These are phyloP conservation scores for Pezicula radicicola DNA, from an alignment of 2,329 filamentous ascomycete species.

Conservation along the genomic window DNA sequence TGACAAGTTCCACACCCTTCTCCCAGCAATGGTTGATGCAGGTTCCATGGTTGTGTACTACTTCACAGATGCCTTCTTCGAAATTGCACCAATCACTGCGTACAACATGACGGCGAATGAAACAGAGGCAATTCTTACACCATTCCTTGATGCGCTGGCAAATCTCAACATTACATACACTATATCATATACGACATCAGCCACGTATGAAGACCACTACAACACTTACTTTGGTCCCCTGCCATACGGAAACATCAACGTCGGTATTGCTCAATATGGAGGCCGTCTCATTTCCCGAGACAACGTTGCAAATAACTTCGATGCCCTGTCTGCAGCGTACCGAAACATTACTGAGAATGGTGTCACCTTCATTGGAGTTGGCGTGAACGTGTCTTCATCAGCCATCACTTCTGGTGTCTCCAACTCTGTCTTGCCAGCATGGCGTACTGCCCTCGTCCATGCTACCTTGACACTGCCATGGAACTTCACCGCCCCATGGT, in stretches of 20 bases:
- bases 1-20: slow-evolving; percentile 37
- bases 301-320: slow-evolving; percentile 24
- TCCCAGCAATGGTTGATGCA: slow-evolving; percentile 45
- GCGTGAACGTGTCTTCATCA: slow-evolving; percentile 25
- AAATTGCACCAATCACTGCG: slow-evolving; percentile 43
- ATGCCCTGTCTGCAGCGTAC: slow-evolving; percentile 18
- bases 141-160: slow-evolving; percentile 39
- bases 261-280: slow-evolving; percentile 33
- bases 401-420: slow-evolving; percentile 14
- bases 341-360: slow-evolving; percentile 31
- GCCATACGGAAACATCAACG: slow-evolving; percentile 23
- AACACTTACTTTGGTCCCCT: slow-evolving; percentile 27
- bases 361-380: slow-evolving; percentile 31
- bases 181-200: slow-evolving; percentile 15
- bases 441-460: slow-evolving; percentile 34
- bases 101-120: slow-evolving; percentile 42
- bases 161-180: slow-evolving; percentile 30
- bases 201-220: slow-evolving; percentile 26
- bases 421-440: slow-evolving; percentile 39
- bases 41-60: slow-evolving; percentile 48
- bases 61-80: slow-evolving; percentile 44
- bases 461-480: slow-evolving; percentile 29
- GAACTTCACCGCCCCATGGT: slow-evolving; percentile 28
- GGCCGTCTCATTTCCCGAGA: slow-evolving; percentile 40
- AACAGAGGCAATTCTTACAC: slow-evolving; percentile 41